Percentiles rank a stretch among this genome's conserved stretches.
These are phyloP conservation scores for Vanrija sp. DNA, from an alignment of 1,284 basidiomycete species.

Conservation along the genomic window DNA sequence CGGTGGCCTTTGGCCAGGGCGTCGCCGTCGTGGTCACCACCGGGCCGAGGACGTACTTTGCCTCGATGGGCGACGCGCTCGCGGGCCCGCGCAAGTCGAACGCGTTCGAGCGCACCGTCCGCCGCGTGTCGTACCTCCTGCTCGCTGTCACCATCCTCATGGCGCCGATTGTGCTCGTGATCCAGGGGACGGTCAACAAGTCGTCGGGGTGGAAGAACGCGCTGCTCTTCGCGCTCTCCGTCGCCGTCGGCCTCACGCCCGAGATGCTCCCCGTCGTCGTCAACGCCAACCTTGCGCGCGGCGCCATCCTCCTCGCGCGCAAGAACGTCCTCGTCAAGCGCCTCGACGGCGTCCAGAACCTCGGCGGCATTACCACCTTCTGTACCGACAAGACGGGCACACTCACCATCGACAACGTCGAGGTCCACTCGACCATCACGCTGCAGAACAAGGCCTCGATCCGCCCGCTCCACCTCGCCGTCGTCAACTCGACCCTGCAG, in stretches of 20 bases:
- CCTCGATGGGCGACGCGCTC: too few species aligned
- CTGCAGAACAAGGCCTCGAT: background rate
- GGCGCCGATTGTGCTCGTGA: background rate
- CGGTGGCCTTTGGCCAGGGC: too few species aligned
- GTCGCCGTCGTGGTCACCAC: too few species aligned
- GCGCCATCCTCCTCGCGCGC: background rate
- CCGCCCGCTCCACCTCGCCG: background rate
- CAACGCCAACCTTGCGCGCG: conserved; percentile 2
- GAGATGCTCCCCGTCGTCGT: conserved; percentile 2
- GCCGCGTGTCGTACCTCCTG: too few species aligned
- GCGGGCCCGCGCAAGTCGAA: too few species aligned
- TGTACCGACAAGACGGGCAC: conserved; percentile 39
- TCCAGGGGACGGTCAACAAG: background rate
- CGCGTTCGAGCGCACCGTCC: too few species aligned
- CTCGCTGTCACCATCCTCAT: too few species aligned
- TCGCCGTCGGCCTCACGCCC: background rate
- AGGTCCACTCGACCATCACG: background rate
- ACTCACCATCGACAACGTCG: background rate
- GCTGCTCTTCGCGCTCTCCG: background rate
- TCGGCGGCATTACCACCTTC: background rate
- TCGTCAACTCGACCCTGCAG: background rate
- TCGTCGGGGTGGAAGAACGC: background rate
- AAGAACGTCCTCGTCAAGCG: background rate
- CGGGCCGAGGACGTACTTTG: too few species aligned
- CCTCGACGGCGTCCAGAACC: conserved; percentile 1